phyloP scores from a whole-genome alignment of 192 early-diverging fungal species.

The Backusella mclennaniae region DNA sequence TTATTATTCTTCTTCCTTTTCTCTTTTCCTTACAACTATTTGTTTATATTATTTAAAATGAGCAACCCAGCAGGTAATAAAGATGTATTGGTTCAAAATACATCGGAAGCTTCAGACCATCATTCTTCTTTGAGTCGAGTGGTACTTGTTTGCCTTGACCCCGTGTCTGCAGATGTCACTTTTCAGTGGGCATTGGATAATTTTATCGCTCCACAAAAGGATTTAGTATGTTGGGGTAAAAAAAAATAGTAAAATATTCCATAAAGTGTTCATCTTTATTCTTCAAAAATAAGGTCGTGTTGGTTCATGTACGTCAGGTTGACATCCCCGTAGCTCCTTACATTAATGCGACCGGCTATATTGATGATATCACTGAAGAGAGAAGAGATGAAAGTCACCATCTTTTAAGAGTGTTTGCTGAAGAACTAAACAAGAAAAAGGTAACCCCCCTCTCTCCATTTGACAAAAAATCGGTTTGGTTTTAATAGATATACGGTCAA shows the following conservation, averaged over 20 bases:
- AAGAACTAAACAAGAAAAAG: constrained; percentile 15
- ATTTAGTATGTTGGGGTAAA: constrained; percentile 17
- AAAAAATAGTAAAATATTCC: neutral
- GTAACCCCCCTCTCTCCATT: constrained; percentile 1
- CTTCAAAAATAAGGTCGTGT: constrained; percentile 9
- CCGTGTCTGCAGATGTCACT: constrained; percentile 15
- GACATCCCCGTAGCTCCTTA: constrained; percentile 30
- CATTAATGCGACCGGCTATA: constrained; percentile 19
- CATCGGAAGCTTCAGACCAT: neutral
- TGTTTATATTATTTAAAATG: neutral
- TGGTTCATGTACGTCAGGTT: constrained; percentile 27
- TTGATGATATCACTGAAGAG: constrained; percentile 17
- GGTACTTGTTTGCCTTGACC: constrained; percentile 26
- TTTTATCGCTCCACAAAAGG: constrained; percentile 24
- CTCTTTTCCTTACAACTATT: neutral
- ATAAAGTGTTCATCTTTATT: neutral
- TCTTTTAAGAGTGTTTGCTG: constrained; percentile 20
- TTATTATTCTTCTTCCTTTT: neutral
- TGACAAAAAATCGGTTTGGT: neutral
- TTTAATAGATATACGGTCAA: neutral
- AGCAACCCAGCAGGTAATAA: neutral
- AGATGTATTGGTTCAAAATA: neutral
- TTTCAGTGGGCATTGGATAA: constrained; percentile 31
- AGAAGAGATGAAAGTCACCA: constrained; percentile 33
- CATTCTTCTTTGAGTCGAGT: constrained; percentile 15